Conservation (phyloP, 2,329 filamentous ascomycete genomes). For the Thermochaetoides dissita region DNA sequence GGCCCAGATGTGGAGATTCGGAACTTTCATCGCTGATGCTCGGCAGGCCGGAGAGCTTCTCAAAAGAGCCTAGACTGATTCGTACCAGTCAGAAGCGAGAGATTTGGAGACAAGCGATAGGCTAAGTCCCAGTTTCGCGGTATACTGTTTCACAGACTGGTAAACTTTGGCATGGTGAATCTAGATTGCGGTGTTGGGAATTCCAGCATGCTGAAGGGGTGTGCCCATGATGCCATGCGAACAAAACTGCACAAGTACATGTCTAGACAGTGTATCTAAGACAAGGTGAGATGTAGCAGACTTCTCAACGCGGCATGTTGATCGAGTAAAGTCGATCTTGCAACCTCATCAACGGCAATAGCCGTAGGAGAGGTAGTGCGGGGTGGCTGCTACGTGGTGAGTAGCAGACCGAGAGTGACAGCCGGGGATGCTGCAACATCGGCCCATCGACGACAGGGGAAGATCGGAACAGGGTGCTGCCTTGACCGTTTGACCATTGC, state of each 20-base stretch:
- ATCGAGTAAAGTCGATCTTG: constrained; percentile 10
- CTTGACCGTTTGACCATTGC: no score
- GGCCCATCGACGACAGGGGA: constrained; percentile 6
- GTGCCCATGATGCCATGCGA: no score
- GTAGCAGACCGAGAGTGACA: constrained; percentile 8
- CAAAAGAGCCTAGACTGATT: constrained; percentile 21
- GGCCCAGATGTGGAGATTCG: constrained; percentile 18
- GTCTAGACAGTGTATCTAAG: no score
- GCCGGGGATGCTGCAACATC: constrained; percentile 10
- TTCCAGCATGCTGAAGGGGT: no score
- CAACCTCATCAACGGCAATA: constrained; percentile 2
- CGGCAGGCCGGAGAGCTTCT: constrained; percentile 24
- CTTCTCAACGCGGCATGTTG: no score
- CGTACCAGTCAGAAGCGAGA: constrained; percentile 9
- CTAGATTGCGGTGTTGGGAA: no score
- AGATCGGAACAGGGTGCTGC: constrained; percentile 2
- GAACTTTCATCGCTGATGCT: constrained; percentile 21
- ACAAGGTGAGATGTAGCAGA: no score
- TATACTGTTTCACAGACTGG: no score
- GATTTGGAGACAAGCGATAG: constrained; percentile 6
- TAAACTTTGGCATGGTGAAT: no score
- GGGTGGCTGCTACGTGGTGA: constrained; percentile 6
- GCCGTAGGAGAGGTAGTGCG: constrained; percentile 4
- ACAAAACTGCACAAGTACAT: no score
- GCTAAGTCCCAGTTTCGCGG: no score